A percentile compares a stretch with the other conserved stretches of the same genome.
Conservation (phyloP, 108 stramenopile species). For the Epipyxis sp. region DNA sequence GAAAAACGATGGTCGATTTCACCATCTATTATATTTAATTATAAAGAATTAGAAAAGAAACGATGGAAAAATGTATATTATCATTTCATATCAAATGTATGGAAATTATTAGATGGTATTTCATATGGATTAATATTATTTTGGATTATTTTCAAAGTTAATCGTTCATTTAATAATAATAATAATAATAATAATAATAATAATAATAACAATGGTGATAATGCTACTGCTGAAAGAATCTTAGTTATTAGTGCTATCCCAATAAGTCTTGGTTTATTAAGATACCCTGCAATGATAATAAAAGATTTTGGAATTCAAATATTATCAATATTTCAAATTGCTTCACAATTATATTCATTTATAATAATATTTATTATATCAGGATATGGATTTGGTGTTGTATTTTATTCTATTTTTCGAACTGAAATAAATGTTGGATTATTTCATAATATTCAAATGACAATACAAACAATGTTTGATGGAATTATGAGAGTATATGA, state of each 20-base stretch:
- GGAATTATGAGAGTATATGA: not conserved
- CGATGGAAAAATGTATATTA: slow-evolving; percentile 3
- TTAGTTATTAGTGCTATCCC: too few relatives aligned
- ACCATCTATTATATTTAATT: not conserved
- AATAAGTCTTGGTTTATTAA: not conserved
- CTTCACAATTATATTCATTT: not conserved
- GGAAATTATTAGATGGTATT: not conserved
- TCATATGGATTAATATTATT: too few relatives aligned
- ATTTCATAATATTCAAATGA: not conserved
- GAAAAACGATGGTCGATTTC: slow-evolving; percentile 7
- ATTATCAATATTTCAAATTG: not conserved
- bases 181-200: too few relatives aligned
- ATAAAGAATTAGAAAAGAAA: not conserved
- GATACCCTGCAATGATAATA: not conserved
- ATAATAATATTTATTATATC: not conserved
- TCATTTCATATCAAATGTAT: not conserved
- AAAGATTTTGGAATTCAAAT: not conserved
- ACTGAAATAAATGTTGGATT: not conserved
- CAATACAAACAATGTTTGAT: not conserved
- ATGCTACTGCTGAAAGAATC: too few relatives aligned
- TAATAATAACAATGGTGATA: too few relatives aligned
- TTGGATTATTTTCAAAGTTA: too few relatives aligned
- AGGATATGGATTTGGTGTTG: not conserved
- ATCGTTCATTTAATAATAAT: too few relatives aligned
- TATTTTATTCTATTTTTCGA: not conserved